Percentiles rank a stretch among this genome's conserved stretches.
phyloP scores from a whole-genome alignment of 2,329 filamentous ascomycete genomes.

The Lizonia empirigonia region DNA sequence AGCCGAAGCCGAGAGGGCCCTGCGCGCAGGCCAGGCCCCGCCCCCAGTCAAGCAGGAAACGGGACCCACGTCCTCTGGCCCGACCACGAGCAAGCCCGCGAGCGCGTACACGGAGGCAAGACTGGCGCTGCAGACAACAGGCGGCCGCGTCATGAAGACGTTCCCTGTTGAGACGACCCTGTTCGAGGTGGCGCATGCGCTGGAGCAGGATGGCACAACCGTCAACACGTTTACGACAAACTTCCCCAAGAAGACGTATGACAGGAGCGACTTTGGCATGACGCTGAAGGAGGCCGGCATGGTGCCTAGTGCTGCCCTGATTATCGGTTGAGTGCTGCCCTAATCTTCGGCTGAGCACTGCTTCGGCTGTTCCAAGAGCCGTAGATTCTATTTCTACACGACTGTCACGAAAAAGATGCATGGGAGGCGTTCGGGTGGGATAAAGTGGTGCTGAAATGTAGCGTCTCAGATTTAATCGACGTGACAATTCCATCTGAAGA shows the following conservation, averaged over 20 bases:
- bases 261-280: slow-evolving; percentile 76
- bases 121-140: slow-evolving; percentile 76
- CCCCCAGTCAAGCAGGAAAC: slow-evolving; percentile 55
- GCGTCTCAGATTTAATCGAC: background rate
- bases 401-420: slow-evolving; percentile 20
- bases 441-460: background rate
- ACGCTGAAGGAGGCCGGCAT: slow-evolving; percentile 91
- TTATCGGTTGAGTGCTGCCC: slow-evolving; percentile 59
- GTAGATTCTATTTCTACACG: background rate
- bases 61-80: slow-evolving; percentile 53
- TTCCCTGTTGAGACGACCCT: slow-evolving; percentile 88
- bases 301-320: slow-evolving; percentile 86
- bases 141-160: slow-evolving; percentile 82
- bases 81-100: slow-evolving; percentile 65
- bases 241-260: slow-evolving; percentile 84
- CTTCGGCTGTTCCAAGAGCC: background rate
- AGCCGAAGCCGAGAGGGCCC: slow-evolving; percentile 83
- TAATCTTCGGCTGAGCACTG: slow-evolving; percentile 65
- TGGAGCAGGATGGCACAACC: slow-evolving; percentile 72
- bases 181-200: slow-evolving; percentile 83
- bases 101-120: slow-evolving; percentile 80
- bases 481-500: background rate
- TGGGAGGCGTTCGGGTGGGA: slow-evolving; percentile 15
- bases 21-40: slow-evolving; percentile 74
- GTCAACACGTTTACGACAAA: slow-evolving; percentile 82